phyloP scores from a whole-genome alignment of 306 rosid species.

The Vigna radiata region DNA sequence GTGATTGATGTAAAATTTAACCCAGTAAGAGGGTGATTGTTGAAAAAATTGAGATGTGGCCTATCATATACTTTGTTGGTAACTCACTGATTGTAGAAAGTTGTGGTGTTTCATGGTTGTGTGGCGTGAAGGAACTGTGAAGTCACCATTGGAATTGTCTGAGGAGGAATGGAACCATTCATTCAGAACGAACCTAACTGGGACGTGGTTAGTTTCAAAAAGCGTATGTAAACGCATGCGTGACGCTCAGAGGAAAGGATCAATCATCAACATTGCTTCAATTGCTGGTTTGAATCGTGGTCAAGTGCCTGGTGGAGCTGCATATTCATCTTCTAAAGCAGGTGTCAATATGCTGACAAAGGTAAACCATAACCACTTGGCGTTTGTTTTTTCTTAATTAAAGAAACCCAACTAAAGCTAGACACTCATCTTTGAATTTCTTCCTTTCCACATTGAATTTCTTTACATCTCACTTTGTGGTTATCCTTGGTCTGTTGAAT shows the following conservation, averaged over 20 bases:
- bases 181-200: conserved; percentile 64
- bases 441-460: neutral
- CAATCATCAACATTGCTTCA: conserved; percentile 78
- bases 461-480: neutral
- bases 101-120: neutral
- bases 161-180: conserved; percentile 78
- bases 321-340: conserved; percentile 62
- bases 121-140: conserved; percentile 61
- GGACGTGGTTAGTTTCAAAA: conserved; percentile 82
- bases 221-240: conserved; percentile 64
- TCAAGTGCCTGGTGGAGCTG: conserved; percentile 64
- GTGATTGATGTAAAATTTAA: too few relatives aligned
- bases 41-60: too few relatives aligned
- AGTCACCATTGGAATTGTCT: conserved; percentile 56
- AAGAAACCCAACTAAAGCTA: neutral
- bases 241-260: conserved; percentile 60
- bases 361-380: conserved; percentile 41
- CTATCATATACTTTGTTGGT: neutral
- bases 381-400: neutral
- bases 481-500: neutral
- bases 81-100: neutral
- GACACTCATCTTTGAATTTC: neutral
- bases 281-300: conserved; percentile 69
- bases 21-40: too few relatives aligned
- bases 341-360: conserved; percentile 62